Evolutionary conservation across 768 basidiomycete genomes (phyloP), one percentile per base, ranked within the genome.

Genomic region (Arthromyces matolae): DNA sequence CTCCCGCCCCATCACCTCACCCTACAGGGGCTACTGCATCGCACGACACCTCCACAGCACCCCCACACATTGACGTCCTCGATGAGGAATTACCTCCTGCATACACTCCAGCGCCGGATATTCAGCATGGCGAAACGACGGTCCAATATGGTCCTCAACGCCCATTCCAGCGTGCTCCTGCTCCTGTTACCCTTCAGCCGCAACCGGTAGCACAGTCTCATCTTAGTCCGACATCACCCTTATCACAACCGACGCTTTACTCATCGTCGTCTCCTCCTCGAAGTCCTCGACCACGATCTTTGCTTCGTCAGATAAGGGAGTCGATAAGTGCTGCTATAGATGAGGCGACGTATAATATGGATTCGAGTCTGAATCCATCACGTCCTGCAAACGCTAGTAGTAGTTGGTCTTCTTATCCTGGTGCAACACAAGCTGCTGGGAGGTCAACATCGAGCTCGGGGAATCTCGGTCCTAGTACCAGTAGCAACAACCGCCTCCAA

Each of bases 61-160:
- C n/a, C 8, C 1, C 4, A 28, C 49, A 47, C 12, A n/a, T n/a
- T 20, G 38, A 29, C 22, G 52, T 56, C 10, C 51, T 75, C 22
- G 61, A 67, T 2, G 83, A 82, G n/a, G 81, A 83, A 16, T 65
- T 71, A 9, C 87, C 86, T 1, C 88, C 88, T 0, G 80, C 86
- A 0, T 90, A 89, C 56, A 86, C 86, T 0, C 67, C 78, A 0
- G 53, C 72, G 2, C 76, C 86, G 3, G 74, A 82, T 38, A 38
- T 69, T 14, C 54, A 62, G 36, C 67, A 75, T 3, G 88, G 85
- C 10, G 88, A 90, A 59, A 64, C 71, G 1, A 80, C 83, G 0
- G 51, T 89, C 2, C 79, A 86, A 45, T 64, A 75, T 16, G 86
- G 88, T 0, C 87, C 86, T 0, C 45, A 65, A 4, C 57, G 84